Evolutionary conservation across 345 rosid genomes (phyloP), one percentile per base, ranked within the genome.

Genomic region (Salix caprea): DNA sequence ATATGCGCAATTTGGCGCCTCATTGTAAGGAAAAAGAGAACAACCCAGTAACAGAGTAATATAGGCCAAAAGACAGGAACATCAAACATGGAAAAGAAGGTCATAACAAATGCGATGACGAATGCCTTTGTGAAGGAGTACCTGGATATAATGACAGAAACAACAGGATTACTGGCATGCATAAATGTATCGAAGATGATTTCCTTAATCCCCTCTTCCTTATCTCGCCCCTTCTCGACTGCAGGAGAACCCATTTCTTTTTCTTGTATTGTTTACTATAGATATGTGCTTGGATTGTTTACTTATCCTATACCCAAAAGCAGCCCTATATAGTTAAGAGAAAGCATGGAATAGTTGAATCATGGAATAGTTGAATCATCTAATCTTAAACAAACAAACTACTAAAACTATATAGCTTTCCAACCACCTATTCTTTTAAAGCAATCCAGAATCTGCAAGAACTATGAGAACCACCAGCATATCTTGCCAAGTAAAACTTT

Each of bases 11-110:
- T 88, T 76, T 92, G 98, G 76, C 94, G 92, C 75, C 91, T 89
- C 98, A 92, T 92, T 15, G 97, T 92, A 67, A 92, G 91, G 83
- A 89, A 74, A 82, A 90, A 92, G 73, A 94, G 90, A 81, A 90
- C 91, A 61, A 94, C 76, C 98, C 96, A 90, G 76, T 94, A 94
- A 81, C 86, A 90, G 26, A 94, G 92, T 26, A 94, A 78, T 80
- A 92, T 92, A 12, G 97, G 98, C 98, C 97, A 92, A 81, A 94
- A 92, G 75, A 89, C 97, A 2, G 96, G 97, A 66, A 94, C 91
- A 48, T 92, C 98, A 72, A 94, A 91, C 76, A 91, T 69, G 13
- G 94, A 88, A 81, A 92, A 91, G 90, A 92, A 92, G 60, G 97
- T 91, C 96, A 92, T 90, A 58, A 91, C 70, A 82, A 94, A 88